These are phyloP conservation scores for Starmera amethionina DNA, from an alignment of 805 yeast genomes.

Conservation along the genomic window DNA sequence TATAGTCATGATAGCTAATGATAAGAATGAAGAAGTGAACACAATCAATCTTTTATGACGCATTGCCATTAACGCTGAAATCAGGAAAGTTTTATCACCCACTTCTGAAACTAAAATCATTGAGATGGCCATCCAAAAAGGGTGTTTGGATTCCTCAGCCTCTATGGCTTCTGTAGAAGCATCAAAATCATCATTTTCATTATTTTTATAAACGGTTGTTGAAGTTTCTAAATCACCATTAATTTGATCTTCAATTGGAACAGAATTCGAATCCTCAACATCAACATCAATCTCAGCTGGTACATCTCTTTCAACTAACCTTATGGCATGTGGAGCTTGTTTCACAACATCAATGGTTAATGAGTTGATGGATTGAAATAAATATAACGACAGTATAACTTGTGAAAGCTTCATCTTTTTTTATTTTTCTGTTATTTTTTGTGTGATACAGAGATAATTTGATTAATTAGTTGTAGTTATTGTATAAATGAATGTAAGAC, in stretches of 20 bases:
- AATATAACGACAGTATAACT: background rate
- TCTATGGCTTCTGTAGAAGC: background rate
- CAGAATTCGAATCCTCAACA: conserved; percentile 13
- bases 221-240: background rate
- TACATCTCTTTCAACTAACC: conserved; percentile 6
- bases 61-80: conserved; percentile 98
- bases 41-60: conserved; percentile 75
- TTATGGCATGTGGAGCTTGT: background rate
- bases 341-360: background rate
- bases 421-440: background rate
- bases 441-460: no score
- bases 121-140: conserved; percentile 71
- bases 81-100: conserved; percentile 94
- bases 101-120: conserved; percentile 95
- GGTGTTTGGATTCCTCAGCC: conserved; percentile 4
- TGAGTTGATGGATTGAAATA: background rate
- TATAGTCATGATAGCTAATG: conserved; percentile 84
- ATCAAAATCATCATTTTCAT: background rate
- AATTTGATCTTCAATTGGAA: conserved; percentile 12
- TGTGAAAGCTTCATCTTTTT: background rate
- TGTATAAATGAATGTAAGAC: no score
- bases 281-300: conserved; percentile 14
- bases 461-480: no score
- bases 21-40: conserved; percentile 79
- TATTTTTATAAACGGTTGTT: background rate